These are phyloP conservation scores for Allium sativum DNA, from an alignment of 106 monocot species.

Conservation along the genomic window DNA sequence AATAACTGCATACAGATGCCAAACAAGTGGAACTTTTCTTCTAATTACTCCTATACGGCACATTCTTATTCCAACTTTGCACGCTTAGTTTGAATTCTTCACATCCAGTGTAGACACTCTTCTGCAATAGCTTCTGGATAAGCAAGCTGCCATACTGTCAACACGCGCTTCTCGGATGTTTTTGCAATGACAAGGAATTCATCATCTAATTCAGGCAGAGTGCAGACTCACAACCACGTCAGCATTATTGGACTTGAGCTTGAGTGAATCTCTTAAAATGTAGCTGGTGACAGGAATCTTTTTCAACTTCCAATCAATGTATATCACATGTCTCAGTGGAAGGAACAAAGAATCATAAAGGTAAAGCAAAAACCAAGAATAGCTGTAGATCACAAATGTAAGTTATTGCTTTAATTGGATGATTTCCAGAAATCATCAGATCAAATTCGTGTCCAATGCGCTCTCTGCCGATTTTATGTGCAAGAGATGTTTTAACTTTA, in stretches of 20 bases:
- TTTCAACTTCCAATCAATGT: slow-evolving; percentile 62
- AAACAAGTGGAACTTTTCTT: too few species aligned
- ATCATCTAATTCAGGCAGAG: slow-evolving; percentile 59
- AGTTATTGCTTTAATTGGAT: slow-evolving; percentile 63
- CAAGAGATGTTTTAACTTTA: slow-evolving; percentile 69
- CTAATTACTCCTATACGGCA: too few species aligned
- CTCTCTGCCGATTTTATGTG: slow-evolving; percentile 91
- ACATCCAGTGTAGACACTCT: slow-evolving; percentile 76
- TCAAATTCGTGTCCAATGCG: slow-evolving; percentile 97
- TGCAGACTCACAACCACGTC: slow-evolving; percentile 58
- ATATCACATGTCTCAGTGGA: slow-evolving; percentile 48
- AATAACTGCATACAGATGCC: too few species aligned
- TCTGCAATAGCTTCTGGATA: slow-evolving; percentile 53
- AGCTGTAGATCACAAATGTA: slow-evolving; percentile 62
- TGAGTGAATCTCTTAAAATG: slow-evolving; percentile 70
- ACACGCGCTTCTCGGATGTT: slow-evolving; percentile 41
- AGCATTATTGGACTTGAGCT: slow-evolving; percentile 75
- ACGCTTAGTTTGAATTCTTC: slow-evolving; percentile 55
- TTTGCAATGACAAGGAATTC: slow-evolving; percentile 47
- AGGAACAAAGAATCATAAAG: slow-evolving; percentile 69
- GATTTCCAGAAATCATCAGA: slow-evolving; percentile 73
- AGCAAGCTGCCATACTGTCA: slow-evolving; percentile 96
- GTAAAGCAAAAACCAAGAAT: slow-evolving; percentile 61
- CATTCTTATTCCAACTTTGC: slow-evolving; percentile 57
- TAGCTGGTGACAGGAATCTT: slow-evolving; percentile 54